These are phyloP conservation scores for Albatrellus ellisii DNA, from an alignment of 768 basidiomycete genomes.

Conservation along the genomic window DNA sequence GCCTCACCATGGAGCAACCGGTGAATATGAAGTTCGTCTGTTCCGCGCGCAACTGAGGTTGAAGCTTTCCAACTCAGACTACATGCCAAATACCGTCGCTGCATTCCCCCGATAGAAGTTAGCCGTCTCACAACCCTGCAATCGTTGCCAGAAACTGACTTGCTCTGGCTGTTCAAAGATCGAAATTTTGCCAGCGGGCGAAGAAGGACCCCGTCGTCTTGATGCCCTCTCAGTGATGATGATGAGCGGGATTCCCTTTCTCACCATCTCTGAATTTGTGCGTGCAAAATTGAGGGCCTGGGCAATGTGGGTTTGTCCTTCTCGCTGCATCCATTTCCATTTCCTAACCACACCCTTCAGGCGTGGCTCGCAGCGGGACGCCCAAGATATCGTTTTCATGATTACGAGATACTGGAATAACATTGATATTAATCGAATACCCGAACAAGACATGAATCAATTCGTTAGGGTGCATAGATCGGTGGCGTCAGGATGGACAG, in stretches of 20 bases:
- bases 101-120: slow-evolving; percentile 71
- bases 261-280: slow-evolving; percentile 78
- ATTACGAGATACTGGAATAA: slow-evolving; percentile 69
- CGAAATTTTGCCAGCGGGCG: slow-evolving; percentile 73
- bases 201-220: slow-evolving; percentile 65
- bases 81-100: slow-evolving; percentile 60
- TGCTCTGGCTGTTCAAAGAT: slow-evolving; percentile 32
- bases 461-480: slow-evolving; percentile 48
- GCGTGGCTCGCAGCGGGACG: slow-evolving; percentile 58
- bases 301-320: slow-evolving; percentile 46
- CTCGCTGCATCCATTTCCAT: slow-evolving; percentile 5
- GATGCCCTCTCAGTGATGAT: slow-evolving; percentile 55
- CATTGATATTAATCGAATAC: slow-evolving; percentile 77
- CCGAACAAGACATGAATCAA: slow-evolving; percentile 73
- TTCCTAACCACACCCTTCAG: slow-evolving; percentile 23
- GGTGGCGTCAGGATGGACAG: slow-evolving; percentile 62
- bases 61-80: slow-evolving; percentile 30
- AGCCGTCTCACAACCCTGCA: slow-evolving; percentile 15
- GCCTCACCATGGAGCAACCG: slow-evolving; percentile 83
- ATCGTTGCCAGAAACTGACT: neutral
- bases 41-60: slow-evolving; percentile 5
- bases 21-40: slow-evolving; percentile 24
- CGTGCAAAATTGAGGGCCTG: slow-evolving; percentile 76
- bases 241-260: slow-evolving; percentile 62
- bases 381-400: slow-evolving; percentile 62